A percentile compares a stretch with the other conserved stretches of the same genome.
Conservation (phyloP, 177 flowering plant species). For the Telopea speciosissima region DNA sequence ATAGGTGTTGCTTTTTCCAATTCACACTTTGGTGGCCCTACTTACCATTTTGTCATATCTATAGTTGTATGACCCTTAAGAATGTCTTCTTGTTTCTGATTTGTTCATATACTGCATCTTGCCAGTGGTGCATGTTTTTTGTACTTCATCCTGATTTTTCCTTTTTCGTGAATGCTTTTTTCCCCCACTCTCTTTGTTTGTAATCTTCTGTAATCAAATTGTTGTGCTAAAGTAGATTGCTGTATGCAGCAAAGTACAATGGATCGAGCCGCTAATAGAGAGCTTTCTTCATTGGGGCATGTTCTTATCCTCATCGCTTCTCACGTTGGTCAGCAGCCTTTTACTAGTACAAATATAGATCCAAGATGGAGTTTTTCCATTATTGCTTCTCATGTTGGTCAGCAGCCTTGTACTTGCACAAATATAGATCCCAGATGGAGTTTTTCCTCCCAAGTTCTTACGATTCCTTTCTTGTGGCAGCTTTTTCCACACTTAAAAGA, state of each 20-base stretch:
- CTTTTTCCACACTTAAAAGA: slow-evolving; percentile 57
- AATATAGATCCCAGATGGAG: slow-evolving; percentile 51
- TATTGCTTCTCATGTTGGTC: slow-evolving; percentile 55
- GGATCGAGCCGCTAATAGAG: slow-evolving; percentile 18
- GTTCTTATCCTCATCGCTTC: slow-evolving; percentile 40
- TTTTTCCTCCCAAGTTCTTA: slow-evolving; percentile 75
- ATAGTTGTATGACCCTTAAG: too few relatives aligned
- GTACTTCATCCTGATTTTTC: neutral
- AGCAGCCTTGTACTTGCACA: slow-evolving; percentile 47
- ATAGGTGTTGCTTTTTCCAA: neutral
- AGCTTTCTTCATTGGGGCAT: slow-evolving; percentile 56
- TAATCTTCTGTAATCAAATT: neutral
- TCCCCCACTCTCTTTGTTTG: neutral
- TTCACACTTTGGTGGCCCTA: neutral
- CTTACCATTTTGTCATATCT: too few relatives aligned
- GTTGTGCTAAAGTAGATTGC: slow-evolving; percentile 4
- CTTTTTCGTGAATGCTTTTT: neutral
- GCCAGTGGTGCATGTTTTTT: neutral
- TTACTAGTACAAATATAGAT: slow-evolving; percentile 47
- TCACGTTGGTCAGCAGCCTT: slow-evolving; percentile 58
- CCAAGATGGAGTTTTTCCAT: slow-evolving; percentile 55
- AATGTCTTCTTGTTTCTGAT: too few relatives aligned
- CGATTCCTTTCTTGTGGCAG: slow-evolving; percentile 81
- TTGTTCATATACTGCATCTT: neutral
- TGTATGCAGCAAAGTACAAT: slow-evolving; percentile 37